phyloP scores from a whole-genome alignment of 1,284 basidiomycete genomes.

The Trichosporon asahii region DNA sequence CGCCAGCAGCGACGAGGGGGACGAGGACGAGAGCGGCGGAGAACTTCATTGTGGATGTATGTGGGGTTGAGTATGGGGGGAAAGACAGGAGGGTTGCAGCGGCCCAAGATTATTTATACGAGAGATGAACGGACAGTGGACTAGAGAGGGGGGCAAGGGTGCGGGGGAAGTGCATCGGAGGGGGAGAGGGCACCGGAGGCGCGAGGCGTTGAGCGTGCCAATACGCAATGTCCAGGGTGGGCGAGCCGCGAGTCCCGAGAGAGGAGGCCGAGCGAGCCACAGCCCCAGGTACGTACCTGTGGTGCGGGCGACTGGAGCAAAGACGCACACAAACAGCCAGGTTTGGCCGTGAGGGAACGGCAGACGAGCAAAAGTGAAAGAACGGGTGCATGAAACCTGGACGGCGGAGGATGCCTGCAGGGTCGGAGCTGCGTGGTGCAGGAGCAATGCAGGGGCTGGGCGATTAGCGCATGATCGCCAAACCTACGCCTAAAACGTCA shows the following conservation, averaged over 20 bases:
- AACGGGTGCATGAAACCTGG: not conserved
- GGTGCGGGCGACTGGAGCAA: too few relatives aligned
- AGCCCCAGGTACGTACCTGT: too few relatives aligned
- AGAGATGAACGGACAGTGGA: not conserved
- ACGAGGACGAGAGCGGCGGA: not conserved
- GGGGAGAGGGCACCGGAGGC: not conserved
- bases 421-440: not conserved
- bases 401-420: not conserved
- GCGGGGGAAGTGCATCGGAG: too few relatives aligned
- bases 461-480: not conserved
- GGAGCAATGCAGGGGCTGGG: not conserved
- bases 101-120: not conserved
- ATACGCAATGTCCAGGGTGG: not conserved
- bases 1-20: constrained; percentile 8
- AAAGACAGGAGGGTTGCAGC: not conserved
- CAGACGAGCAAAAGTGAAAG: too few relatives aligned
- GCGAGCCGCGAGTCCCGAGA: not conserved
- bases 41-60: constrained; percentile 1
- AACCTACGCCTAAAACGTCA: not conserved
- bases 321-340: too few relatives aligned
- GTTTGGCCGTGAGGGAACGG: not conserved
- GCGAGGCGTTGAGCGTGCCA: not conserved
- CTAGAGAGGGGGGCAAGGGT: not conserved
- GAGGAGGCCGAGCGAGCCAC: not conserved
- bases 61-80: not conserved